Evolutionary conservation across 2,329 filamentous ascomycete species (phyloP).

Genomic region (Phialemonium atrogriseum): DNA sequence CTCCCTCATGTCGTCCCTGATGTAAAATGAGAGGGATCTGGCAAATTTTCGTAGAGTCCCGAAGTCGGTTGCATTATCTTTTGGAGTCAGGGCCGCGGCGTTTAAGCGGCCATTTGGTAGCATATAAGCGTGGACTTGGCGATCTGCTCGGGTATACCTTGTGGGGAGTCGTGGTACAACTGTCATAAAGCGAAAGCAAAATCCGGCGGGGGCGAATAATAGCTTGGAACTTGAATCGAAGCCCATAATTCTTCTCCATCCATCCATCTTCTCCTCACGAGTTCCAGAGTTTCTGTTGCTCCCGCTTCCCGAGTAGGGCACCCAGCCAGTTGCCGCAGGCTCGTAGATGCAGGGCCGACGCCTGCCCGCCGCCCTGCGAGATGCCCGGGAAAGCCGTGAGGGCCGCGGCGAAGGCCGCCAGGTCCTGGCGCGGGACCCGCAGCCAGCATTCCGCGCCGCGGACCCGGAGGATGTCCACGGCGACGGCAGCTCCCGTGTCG

Average conservation of each 20-base stretch:
- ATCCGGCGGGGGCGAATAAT: too few species aligned
- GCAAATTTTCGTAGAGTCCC: slow-evolving; percentile 5
- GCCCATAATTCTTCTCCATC: too few species aligned
- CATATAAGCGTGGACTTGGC: too few species aligned
- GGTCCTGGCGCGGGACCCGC: slow-evolving; percentile 53
- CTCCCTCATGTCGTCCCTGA: slow-evolving; percentile 69
- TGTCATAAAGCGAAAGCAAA: too few species aligned
- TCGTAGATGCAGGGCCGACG: slow-evolving; percentile 44
- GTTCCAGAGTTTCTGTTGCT: slow-evolving; percentile 40
- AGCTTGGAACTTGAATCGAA: too few species aligned
- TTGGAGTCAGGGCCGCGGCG: background rate
- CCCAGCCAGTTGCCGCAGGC: slow-evolving; percentile 59
- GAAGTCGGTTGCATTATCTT: slow-evolving; percentile 6
- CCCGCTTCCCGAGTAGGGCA: slow-evolving; percentile 42
- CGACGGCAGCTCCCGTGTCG: slow-evolving; percentile 55
- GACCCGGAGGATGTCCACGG: slow-evolving; percentile 62
- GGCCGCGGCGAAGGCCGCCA: slow-evolving; percentile 53
- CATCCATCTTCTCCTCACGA: too few species aligned
- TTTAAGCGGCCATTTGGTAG: too few species aligned
- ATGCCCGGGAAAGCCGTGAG: slow-evolving; percentile 56
- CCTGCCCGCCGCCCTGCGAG: slow-evolving; percentile 25
- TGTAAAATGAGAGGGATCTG: slow-evolving; percentile 50
- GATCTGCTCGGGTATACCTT: too few species aligned
- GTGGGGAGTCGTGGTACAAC: too few species aligned
- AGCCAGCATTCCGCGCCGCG: slow-evolving; percentile 52